Base-by-base conservation (phyloP, 2,329 filamentous ascomycete genomes). In the Torrubiellomyces zombiae region DNA sequence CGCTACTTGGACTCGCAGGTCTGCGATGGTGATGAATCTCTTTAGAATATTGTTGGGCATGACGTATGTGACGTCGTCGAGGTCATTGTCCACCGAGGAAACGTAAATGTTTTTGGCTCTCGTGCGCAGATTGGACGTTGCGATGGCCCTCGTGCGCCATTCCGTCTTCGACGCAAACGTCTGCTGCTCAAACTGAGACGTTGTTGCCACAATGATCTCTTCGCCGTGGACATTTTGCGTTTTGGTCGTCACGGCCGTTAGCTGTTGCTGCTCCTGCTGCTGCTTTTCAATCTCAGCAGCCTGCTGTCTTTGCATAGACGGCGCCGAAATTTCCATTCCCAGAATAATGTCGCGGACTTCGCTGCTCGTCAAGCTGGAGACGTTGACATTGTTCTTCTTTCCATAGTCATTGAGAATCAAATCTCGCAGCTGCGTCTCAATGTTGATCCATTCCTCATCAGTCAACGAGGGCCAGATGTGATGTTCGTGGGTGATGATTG, bases 301-400 rank as follows among this genome's bases (percentile, higher is more conserved):
- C 53, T 95, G 89, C 53, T 98, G 91, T 45, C 91, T 75, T 57
- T 98, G 89, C 74, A 98, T 78, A 2, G 86, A 95, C 14, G 89
- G 89, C 15, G 89, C 91, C 31, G 82, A 93, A 30, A 98, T 98
- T 50, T 98, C 91, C 91, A 98, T 98, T 66, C 89, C 89, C 34
- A 98, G 57, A 40, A 98, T 98, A 42, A 98, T 95, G 45, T 98
- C 89, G 40, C 89, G 75, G 25, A 98, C 89, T 68, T 98, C 89
- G 42, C 80, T 93, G 47, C 74, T 93, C 1, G 89, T 98, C 53
- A 98, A 63, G 49, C 83, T 93, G 10, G 91, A 91, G 9, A 89
- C 86, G 42, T 98, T 98, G 59, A 98, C 89, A 40, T 95, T 98
- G 62, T 98, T 98, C 68, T 98, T 98, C 69, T 95, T 98, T 46